Evolutionary conservation across 2,329 filamentous ascomycete genomes (phyloP), one percentile per base, ranked within the genome.

Genomic region (Fusarium sambucinum): DNA sequence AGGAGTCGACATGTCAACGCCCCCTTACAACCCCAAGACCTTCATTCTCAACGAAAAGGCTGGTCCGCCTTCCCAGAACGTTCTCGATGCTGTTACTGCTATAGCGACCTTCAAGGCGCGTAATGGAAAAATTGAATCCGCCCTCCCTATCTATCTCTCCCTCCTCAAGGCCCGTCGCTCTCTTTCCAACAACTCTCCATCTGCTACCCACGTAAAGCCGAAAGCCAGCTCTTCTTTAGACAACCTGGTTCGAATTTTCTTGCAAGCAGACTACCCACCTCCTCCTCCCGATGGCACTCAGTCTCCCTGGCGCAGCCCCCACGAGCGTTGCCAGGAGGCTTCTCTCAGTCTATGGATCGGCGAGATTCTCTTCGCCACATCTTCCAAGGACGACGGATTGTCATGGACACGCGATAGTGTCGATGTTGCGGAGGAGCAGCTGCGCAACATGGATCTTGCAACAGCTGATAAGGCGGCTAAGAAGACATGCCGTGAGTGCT

Each of bases 391-490:
- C 48, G 90, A 91, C 63, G 95, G 94, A 1, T 83, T 97, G 3
- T 89, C 89, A 8, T 98, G 95, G 95, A 97, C 95, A 1, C 88
- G 93, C 56, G 93, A 97, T 66, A 94, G 91, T 27, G 93, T 97
- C 32, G 91, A 94, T 70, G 81, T 92, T 2, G 91, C 94, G 4
- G 94, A 94, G 78, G 85, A 89, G 63, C 89, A 89, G 73, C 84
- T 89, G 41, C 86, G 84, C 69, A 79, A 72, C 21, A 76, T 86
- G 2, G 75, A 74, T 35, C 42, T 67, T 14, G 55, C 63, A n/a
- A 56, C 57, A 6, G 65, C 70, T 6, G 73, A 79, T 42, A 75
- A 72, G 32, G 62, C 68, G 5, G 72, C 77, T 17, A 77, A 74
- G 47, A 85, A 86, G 66, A 89, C 87, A 38, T 97, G 94, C 76